These are phyloP conservation scores for Sclerotinia glacialis DNA, from an alignment of 2,329 filamentous ascomycete species.

Conservation along the genomic window DNA sequence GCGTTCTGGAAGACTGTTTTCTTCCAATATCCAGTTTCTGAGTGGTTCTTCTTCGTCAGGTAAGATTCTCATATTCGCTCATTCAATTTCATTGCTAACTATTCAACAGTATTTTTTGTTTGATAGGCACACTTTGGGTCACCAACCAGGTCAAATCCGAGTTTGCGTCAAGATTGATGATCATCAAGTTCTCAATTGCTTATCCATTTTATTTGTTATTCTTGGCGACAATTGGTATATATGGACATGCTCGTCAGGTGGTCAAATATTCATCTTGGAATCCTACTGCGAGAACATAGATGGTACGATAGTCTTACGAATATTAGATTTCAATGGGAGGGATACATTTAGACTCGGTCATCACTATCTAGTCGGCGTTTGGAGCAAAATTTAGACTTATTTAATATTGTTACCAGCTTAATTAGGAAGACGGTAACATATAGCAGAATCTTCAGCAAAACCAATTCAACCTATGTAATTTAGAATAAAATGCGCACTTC, in stretches of 20 bases:
- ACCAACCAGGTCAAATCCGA: constrained; percentile 47
- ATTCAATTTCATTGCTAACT: not conserved
- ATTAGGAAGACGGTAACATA: too few relatives aligned
- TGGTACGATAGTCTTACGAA: not conserved
- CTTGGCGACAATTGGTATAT: constrained; percentile 10
- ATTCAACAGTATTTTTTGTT: constrained; percentile 41
- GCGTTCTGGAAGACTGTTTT: constrained; percentile 46
- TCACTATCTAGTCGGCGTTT: not conserved
- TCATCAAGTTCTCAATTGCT: constrained; percentile 45
- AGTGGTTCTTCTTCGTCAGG: constrained; percentile 48
- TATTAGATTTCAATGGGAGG: not conserved
- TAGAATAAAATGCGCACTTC: too few relatives aligned
- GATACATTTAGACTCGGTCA: not conserved
- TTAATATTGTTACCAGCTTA: too few relatives aligned
- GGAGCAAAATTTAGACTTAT: not conserved
- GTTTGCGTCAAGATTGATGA: constrained; percentile 44
- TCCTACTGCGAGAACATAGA: constrained; percentile 40
- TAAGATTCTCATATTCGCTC: constrained; percentile 29
- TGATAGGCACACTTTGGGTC: constrained; percentile 47
- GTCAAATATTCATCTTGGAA: constrained; percentile 48
- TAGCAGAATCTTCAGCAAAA: too few relatives aligned
- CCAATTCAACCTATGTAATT: too few relatives aligned
- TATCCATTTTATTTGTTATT: constrained; percentile 45
- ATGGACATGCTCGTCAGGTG: constrained; percentile 24
- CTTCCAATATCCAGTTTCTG: constrained; percentile 48